Conservation (phyloP, 1,284 basidiomycete genomes). For the Rhodotorula mucilaginosa region DNA sequence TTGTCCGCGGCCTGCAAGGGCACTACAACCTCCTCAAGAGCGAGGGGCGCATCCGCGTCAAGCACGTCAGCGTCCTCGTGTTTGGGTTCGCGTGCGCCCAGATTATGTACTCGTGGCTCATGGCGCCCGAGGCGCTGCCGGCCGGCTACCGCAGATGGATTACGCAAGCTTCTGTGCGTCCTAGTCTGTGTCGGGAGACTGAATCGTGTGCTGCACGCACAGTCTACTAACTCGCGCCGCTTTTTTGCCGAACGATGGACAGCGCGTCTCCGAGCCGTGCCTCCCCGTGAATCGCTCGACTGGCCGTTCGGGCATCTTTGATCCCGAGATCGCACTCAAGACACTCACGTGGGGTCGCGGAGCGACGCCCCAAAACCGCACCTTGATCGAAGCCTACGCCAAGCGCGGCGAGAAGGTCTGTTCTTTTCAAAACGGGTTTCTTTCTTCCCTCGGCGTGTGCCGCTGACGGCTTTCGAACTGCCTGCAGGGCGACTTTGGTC, state of each 20-base stretch:
- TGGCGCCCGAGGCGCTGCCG: conserved; percentile 74
- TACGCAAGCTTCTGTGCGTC: conserved; percentile 34
- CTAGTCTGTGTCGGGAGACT: no score
- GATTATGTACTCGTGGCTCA: conserved; percentile 79
- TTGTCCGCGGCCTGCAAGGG: conserved; percentile 82
- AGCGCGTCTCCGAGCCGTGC: conserved; percentile 62
- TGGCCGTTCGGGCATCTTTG: conserved; percentile 56
- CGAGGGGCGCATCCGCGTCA: conserved; percentile 64
- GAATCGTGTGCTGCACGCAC: no score
- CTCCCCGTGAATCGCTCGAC: conserved; percentile 59
- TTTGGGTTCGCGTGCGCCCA: conserved; percentile 83
- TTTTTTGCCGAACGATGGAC: conserved; percentile 20
- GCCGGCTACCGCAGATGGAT: conserved; percentile 72
- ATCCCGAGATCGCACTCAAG: conserved; percentile 59
- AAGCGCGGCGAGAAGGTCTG: conserved; percentile 23
- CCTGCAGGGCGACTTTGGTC: conserved; percentile 46
- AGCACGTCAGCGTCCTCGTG: conserved; percentile 77
- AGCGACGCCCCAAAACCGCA: conserved; percentile 37
- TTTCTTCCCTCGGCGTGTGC: not conserved
- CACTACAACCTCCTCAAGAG: conserved; percentile 71
- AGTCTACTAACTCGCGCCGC: not conserved
- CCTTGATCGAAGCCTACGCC: conserved; percentile 36
- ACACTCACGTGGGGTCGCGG: conserved; percentile 58
- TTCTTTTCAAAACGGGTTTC: not conserved
- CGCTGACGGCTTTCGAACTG: not conserved